Base-by-base conservation (phyloP, 2,329 filamentous ascomycete species). In the Verticillium tricorpus region DNA sequence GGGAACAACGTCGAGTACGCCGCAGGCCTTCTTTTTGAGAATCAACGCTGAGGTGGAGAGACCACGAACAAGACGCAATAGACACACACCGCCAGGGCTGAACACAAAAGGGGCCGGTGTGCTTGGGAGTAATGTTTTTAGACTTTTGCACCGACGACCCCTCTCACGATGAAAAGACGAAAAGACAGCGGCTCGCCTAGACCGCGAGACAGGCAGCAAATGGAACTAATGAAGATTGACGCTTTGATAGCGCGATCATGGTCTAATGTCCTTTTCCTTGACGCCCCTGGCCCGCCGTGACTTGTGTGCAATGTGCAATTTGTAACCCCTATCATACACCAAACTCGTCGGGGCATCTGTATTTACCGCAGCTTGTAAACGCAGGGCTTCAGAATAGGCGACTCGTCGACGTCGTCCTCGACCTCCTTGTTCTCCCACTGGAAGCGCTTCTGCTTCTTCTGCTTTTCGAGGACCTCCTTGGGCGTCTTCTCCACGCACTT, bases 351-450 rank as follows among this genome's bases (percentile, higher is more conserved):
- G 40, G 40, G 22, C 22, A 12, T 22, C 40, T 11, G 19, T 50
- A n/a, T 50, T 22, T 82, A 96, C 69, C 94, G 85, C 67, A 93
- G 85, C 80, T 98, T 98, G 77, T 98, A 98, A 64, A 98, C 87
- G 78, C 95, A 98, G 19, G 95, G 95, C 81, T 98, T 98, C 68
- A 99, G 76, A 61, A 94, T 82, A 35, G 73, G 77, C 59, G 79
- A 78, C 72, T 89, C 91, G 67, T 89, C 87, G 5, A 81, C 82
- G 67, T 88, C 86, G 62, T 85, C 77, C 19, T 82, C 83, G 37
- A 64, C 57, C 34, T 59, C 64, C 14, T 81, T 83, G 32, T 80
- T 80, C 61, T 80, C 79, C 67, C 89, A 87, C 62, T 88, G 78
- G 70, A 88, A 89, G 72, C 85, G 86, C 69, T 76, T 73, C 67